These are phyloP conservation scores for Ustilago sp. DNA, from an alignment of 1,284 basidiomycete genomes.

Conservation along the genomic window DNA sequence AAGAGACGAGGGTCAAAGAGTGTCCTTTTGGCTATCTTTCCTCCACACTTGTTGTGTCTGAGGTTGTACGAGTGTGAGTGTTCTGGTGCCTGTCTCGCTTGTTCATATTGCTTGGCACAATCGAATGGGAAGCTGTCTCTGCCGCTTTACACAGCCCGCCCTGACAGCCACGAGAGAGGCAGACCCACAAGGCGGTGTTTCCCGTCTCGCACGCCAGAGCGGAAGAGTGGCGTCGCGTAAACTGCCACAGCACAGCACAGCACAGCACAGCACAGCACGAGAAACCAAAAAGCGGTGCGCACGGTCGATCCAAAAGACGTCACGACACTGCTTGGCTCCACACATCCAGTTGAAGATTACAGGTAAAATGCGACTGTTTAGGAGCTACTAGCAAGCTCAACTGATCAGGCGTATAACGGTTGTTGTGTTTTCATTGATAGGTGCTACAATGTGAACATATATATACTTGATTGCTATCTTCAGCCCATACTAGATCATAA, in stretches of 20 bases:
- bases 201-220: neutral
- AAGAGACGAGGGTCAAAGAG: too few species aligned
- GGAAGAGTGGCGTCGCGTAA: neutral
- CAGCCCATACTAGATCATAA: too few species aligned
- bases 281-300: slow-evolving; percentile 6
- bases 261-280: neutral
- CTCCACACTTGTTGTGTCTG: neutral
- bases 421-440: too few species aligned
- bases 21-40: neutral
- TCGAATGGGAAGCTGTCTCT: neutral
- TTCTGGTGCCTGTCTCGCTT: slow-evolving; percentile 3
- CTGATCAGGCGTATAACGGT: too few species aligned
- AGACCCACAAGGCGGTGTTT: neutral
- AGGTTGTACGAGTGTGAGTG: neutral
- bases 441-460: too few species aligned
- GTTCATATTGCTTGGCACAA: slow-evolving; percentile 11
- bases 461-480: too few species aligned
- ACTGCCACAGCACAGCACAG: neutral
- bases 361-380: too few species aligned
- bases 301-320: slow-evolving; percentile 5
- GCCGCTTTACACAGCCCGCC: slow-evolving; percentile 5
- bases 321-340: neutral
- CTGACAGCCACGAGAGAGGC: neutral
- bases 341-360: too few species aligned
- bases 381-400: too few species aligned